phyloP scores from a whole-genome alignment of 164 flowering plant genomes.

The Stephania yunnanensis region DNA sequence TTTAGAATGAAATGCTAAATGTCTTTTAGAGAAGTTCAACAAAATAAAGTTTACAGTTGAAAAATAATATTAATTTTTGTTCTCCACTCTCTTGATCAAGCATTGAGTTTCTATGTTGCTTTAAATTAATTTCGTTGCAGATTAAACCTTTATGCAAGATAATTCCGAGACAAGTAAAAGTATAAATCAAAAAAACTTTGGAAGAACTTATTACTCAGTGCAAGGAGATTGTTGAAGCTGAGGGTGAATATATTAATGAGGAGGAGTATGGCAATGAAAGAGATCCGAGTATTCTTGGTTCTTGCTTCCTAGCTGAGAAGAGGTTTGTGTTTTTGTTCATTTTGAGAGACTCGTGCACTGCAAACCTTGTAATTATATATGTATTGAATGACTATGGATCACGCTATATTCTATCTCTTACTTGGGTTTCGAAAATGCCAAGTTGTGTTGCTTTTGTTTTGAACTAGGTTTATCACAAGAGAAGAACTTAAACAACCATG shows the following conservation, averaged over 20 bases:
- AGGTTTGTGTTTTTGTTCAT: constrained; percentile 34
- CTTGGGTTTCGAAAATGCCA: too few relatives aligned
- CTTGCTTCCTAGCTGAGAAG: constrained; percentile 92
- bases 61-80: not conserved
- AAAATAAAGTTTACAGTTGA: not conserved
- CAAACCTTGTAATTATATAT: too few relatives aligned
- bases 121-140: constrained; percentile 28
- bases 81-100: not conserved
- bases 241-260: constrained; percentile 67
- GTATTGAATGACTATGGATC: too few relatives aligned
- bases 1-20: constrained; percentile 4
- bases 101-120: not conserved
- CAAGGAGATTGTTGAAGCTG: constrained; percentile 75
- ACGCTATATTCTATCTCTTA: too few relatives aligned
- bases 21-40: not conserved
- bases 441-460: too few relatives aligned
- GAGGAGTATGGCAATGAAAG: constrained; percentile 86
- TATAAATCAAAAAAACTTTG: constrained; percentile 72
- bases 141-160: constrained; percentile 60
- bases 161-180: constrained; percentile 84
- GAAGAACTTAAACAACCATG: too few relatives aligned
- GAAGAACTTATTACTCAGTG: constrained; percentile 75
- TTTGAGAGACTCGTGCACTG: too few relatives aligned
- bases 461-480: too few relatives aligned
- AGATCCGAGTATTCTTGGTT: constrained; percentile 93